Percentiles rank a stretch among this genome's conserved stretches.
Conservation (phyloP, 805 yeast species). For the Spathaspora gorwiae region DNA sequence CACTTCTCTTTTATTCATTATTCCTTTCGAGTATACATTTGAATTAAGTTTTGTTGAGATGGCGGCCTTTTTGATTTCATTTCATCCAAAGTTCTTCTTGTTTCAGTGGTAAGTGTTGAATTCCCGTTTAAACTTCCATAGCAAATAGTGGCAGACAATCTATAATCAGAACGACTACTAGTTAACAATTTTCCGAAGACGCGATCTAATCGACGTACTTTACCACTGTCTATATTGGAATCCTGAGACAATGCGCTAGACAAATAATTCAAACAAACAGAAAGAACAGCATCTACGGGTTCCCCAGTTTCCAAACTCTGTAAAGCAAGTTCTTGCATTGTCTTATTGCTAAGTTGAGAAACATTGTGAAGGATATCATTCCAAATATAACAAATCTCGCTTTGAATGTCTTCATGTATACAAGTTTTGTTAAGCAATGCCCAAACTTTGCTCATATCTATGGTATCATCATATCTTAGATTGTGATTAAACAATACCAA, state of each 20-base stretch:
- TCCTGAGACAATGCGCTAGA: slow-evolving; percentile 3
- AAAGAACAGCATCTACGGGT: background rate
- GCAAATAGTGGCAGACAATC: slow-evolving; percentile 33
- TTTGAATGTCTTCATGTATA: background rate
- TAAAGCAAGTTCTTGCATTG: slow-evolving; percentile 2
- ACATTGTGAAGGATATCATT: slow-evolving; percentile 1
- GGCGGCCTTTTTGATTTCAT: slow-evolving; percentile 23
- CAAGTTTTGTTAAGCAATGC: background rate
- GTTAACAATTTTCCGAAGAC: slow-evolving; percentile 21
- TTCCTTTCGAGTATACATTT: too few species aligned
- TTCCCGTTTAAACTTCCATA: slow-evolving; percentile 33
- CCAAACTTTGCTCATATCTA: slow-evolving; percentile 3
- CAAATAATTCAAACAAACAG: slow-evolving; percentile 5
- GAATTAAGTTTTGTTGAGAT: slow-evolving; percentile 43
- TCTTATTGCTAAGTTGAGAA: background rate
- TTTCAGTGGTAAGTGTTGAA: slow-evolving; percentile 6
- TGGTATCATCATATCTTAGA: slow-evolving; percentile 20
- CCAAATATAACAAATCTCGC: slow-evolving; percentile 7
- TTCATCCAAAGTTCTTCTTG: slow-evolving; percentile 1
- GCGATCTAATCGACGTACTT: slow-evolving; percentile 20
- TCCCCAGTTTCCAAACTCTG: slow-evolving; percentile 2
- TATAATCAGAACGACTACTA: slow-evolving; percentile 29
- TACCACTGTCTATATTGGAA: background rate
- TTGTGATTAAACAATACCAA: slow-evolving; percentile 34
- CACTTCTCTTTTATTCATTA: too few species aligned